Base-by-base conservation (phyloP, 768 basidiomycete species). In the Boletales sp. region DNA sequence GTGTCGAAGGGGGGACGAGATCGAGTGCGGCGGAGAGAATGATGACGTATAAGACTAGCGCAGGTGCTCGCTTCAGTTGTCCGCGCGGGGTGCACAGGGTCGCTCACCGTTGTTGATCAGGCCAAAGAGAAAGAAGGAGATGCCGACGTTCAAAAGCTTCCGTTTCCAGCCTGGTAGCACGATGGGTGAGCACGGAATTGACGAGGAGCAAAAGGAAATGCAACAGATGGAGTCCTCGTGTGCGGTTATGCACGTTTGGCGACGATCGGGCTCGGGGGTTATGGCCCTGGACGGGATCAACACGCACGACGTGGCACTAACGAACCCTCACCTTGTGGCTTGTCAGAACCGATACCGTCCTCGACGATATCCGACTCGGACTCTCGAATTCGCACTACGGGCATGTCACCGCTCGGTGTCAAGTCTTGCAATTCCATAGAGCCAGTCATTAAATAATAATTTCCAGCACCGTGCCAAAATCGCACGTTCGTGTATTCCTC, bases 1-100 rank as follows among this genome's bases (percentile, higher is more conserved):
- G 94, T 0, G 92, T 95, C 2, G 86, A 80, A 1, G 90, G 84
- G 8, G 93, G 89, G 2, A 97, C 94, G 3, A 99, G 80, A 63
- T 99, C 96, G 4, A 97, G 74, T 2, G 96, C 96, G 6, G 95
- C 95, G 1, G 93, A 95, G 17, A 99, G 81, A 54, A 98, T 96
- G 53, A 98, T 88, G 33, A 99, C 95, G 69, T 98, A 96, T 49
- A 95, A 75, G 4, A 96, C 93, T 93, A 55, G 0, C 49, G 19
- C 7, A n/a, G 2, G 19, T 38, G 17, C 18, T 25, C 32, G 21
- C 11, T 36, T 21, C 7, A 44, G 32, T 25, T 25, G n/a, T 21
- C 8, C 31, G 31, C 7, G 8, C n/a, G 12, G 9, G 30, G n/a
- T n/a, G 15, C 21, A 10, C 7, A 17, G 13, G 32, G 51, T 13